Evolutionary conservation across 164 flowering plant species (phyloP).

Genomic region (Aristolochia fimbriata): DNA sequence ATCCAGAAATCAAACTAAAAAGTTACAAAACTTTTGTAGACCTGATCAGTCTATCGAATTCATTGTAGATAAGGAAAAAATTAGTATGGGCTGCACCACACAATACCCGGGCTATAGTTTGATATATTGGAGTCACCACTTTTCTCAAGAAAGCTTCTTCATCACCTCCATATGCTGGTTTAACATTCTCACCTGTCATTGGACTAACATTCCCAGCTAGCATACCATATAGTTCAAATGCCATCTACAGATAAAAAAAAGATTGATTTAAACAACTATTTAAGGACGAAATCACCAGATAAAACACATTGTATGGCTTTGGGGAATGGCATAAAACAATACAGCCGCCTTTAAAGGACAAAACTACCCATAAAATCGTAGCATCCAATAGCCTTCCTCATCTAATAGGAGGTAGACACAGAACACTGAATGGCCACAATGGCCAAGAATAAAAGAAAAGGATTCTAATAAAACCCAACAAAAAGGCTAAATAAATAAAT

Average conservation of each 20-base stretch:
- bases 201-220: conserved; percentile 99
- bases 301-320: too few species aligned
- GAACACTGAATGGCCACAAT: too few species aligned
- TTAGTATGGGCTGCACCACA: neutral
- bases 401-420: too few species aligned
- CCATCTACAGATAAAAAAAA: conserved; percentile 46
- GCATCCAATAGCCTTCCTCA: too few species aligned
- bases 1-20: conserved; percentile 4
- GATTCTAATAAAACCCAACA: too few species aligned
- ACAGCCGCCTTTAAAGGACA: too few species aligned
- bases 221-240: conserved; percentile 98
- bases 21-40: neutral
- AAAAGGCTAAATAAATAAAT: too few species aligned
- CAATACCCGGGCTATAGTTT: conserved; percentile 68
- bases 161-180: conserved; percentile 98
- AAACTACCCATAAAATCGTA: too few species aligned
- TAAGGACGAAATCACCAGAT: neutral
- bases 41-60: neutral
- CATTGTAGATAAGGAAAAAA: neutral
- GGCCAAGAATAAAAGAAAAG: too few species aligned
- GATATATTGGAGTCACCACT: conserved; percentile 93
- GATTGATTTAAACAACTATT: neutral
- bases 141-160: conserved; percentile 84
- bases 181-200: conserved; percentile 91
- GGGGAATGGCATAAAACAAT: too few species aligned